phyloP scores from a whole-genome alignment of 176 grass and related monocot genomes.

The Puya raimondii region DNA sequence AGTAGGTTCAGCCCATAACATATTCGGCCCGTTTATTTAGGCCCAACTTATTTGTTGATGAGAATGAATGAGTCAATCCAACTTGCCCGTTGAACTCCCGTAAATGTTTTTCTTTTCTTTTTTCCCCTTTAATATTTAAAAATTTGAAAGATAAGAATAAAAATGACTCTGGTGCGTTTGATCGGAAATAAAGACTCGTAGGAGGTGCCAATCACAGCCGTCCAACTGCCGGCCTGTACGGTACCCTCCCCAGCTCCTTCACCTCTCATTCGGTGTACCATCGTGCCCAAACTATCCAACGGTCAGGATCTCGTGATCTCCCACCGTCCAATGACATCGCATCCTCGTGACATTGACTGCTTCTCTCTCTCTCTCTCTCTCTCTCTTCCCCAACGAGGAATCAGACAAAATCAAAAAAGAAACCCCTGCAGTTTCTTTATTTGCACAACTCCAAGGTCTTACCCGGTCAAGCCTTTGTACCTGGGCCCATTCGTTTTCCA shows the following conservation, averaged over 20 bases:
- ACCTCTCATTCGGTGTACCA: background rate
- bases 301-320: constrained; percentile 5
- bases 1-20: too few relatives aligned
- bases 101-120: too few relatives aligned
- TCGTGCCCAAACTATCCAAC: background rate
- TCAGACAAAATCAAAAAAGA: background rate
- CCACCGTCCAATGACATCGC: background rate
- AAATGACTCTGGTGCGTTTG: constrained; percentile 13
- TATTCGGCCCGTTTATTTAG: too few relatives aligned
- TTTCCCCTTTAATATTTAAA: too few relatives aligned
- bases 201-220: constrained; percentile 17
- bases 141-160: constrained; percentile 4
- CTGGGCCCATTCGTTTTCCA: background rate
- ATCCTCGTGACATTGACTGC: background rate
- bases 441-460: background rate
- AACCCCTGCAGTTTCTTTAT: background rate
- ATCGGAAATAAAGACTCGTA: background rate
- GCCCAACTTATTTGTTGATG: too few relatives aligned
- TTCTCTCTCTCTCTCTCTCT: background rate
- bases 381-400: background rate
- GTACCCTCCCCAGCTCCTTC: background rate
- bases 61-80: too few relatives aligned
- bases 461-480: background rate
- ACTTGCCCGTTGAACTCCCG: too few relatives aligned
- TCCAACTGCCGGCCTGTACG: constrained; percentile 1